Evolutionary conservation across 257 asterid genomes (phyloP).

Genomic region (Fraxinus pennsylvanica): DNA sequence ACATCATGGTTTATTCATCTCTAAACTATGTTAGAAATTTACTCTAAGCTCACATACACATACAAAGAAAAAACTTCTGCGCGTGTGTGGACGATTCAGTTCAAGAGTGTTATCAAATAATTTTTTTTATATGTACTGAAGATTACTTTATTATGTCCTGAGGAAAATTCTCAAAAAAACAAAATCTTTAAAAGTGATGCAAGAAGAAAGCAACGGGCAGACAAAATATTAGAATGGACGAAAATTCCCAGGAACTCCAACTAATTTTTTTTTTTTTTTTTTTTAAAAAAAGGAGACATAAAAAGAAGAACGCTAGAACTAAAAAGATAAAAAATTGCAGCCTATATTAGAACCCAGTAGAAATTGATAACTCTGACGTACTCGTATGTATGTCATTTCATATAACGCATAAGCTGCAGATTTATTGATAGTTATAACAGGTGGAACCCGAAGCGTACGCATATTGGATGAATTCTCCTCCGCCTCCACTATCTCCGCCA

Average conservation of each 20-base stretch:
- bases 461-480: slow-evolving; percentile 81
- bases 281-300: neutral
- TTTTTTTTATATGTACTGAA: too few relatives aligned
- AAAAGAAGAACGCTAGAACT: neutral
- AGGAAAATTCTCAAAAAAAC: too few relatives aligned
- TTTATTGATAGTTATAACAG: slow-evolving; percentile 76
- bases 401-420: slow-evolving; percentile 83
- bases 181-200: too few relatives aligned
- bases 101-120: too few relatives aligned
- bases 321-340: neutral
- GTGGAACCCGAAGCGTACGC: slow-evolving; percentile 80
- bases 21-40: too few relatives aligned
- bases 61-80: too few relatives aligned
- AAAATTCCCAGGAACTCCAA: neutral
- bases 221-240: neutral
- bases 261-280: too few relatives aligned
- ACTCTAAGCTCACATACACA: too few relatives aligned
- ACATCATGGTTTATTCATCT: too few relatives aligned
- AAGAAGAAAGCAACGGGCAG: too few relatives aligned
- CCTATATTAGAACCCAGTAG: neutral
- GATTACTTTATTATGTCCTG: too few relatives aligned
- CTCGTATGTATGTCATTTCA: slow-evolving; percentile 78
- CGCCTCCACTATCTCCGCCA: slow-evolving; percentile 95
- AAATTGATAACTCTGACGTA: slow-evolving; percentile 30
- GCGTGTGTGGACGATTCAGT: too few relatives aligned